A percentile compares a stretch with the other conserved stretches of the same genome.
These are phyloP conservation scores for Pseudogymnoascus sp. DNA, from an alignment of 2,329 filamentous ascomycete genomes.

Conservation along the genomic window DNA sequence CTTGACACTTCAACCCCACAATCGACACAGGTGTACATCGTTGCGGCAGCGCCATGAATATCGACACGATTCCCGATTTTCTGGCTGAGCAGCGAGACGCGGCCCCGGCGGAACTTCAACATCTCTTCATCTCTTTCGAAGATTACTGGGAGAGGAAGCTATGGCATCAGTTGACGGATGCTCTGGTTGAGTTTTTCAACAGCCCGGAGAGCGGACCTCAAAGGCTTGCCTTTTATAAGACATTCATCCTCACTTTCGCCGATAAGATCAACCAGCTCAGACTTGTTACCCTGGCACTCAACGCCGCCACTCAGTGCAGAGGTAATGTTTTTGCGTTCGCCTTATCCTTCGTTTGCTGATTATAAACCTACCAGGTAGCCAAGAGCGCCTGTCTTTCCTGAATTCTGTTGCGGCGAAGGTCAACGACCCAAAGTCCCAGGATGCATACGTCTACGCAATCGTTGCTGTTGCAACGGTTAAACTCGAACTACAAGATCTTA, in stretches of 20 bases:
- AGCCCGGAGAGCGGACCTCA: constrained; percentile 71
- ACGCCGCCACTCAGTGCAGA: constrained; percentile 75
- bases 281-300: constrained; percentile 82
- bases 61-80: constrained; percentile 84
- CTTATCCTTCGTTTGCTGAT: constrained; percentile 3
- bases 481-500: constrained; percentile 67
- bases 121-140: constrained; percentile 84
- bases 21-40: not conserved
- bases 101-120: constrained; percentile 79
- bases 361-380: constrained; percentile 53
- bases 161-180: constrained; percentile 96
- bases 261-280: constrained; percentile 99
- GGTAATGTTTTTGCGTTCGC: constrained; percentile 38
- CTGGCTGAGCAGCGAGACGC: constrained; percentile 81
- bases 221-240: constrained; percentile 84
- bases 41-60: constrained; percentile 54
- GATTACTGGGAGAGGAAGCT: constrained; percentile 97
- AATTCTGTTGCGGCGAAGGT: constrained; percentile 77
- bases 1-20: not conserved
- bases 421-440: constrained; percentile 84
- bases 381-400: constrained; percentile 79
- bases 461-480: constrained; percentile 85
- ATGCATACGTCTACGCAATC: constrained; percentile 89
- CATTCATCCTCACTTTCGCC: constrained; percentile 90
- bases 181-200: constrained; percentile 80